Evolutionary conservation across 305 asterid genomes (phyloP).

Genomic region (Fraxinus paxiana): DNA sequence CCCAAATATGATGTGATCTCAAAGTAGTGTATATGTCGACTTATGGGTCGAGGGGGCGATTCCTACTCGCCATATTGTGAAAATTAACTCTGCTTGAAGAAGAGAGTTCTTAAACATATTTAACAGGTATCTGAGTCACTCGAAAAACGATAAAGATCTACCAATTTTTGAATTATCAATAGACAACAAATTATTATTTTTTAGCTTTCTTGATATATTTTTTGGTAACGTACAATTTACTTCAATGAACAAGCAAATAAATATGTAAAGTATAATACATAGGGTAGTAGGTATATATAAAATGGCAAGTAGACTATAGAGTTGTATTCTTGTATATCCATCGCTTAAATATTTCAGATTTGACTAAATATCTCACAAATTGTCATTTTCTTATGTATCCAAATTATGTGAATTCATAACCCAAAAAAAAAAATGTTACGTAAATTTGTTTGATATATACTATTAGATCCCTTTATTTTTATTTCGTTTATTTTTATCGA

Average conservation of each 20-base stretch:
- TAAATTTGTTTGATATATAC: neutral
- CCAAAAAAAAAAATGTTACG: neutral
- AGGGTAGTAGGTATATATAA: neutral
- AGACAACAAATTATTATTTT: neutral
- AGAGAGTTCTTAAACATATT: neutral
- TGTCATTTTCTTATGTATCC: neutral
- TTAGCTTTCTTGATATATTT: neutral
- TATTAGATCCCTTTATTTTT: neutral
- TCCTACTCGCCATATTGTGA: neutral
- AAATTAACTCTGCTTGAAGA: neutral
- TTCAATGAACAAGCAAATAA: neutral
- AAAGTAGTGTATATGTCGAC: neutral
- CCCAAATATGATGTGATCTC: neutral
- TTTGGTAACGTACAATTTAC: neutral
- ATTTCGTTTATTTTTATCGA: neutral
- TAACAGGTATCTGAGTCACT: neutral
- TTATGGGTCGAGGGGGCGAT: neutral
- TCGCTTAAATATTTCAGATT: neutral
- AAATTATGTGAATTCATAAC: neutral
- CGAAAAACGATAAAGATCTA: neutral
- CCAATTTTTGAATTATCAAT: neutral
- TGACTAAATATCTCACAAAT: neutral
- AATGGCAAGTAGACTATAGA: neutral
- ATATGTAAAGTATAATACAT: neutral
- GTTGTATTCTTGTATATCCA: neutral